Conservation (phyloP, 208 protist species). For the Zelonia costaricensis region DNA sequence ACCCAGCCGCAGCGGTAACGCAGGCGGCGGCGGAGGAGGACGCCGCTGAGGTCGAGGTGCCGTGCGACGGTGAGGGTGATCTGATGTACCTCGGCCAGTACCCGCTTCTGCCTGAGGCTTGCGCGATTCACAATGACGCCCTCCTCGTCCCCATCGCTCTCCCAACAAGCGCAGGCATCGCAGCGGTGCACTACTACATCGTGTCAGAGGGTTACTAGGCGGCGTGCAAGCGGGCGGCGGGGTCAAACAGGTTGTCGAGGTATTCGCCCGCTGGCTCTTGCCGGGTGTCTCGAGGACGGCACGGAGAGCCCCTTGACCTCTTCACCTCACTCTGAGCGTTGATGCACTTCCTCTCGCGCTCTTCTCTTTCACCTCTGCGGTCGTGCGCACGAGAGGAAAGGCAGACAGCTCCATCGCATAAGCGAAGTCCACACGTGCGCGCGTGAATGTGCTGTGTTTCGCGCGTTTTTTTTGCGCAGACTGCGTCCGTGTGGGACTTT, state of each 20-base stretch:
- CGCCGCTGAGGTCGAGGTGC: not conserved
- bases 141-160: constrained; percentile 20
- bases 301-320: too few relatives aligned
- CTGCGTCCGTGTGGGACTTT: too few relatives aligned
- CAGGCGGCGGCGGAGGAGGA: not conserved
- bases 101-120: constrained; percentile 10
- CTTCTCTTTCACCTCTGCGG: too few relatives aligned
- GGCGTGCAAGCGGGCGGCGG: not conserved
- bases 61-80: not conserved
- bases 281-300: too few relatives aligned
- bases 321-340: too few relatives aligned
- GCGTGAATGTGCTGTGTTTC: not conserved
- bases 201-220: constrained; percentile 14
- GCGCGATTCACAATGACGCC: constrained; percentile 11
- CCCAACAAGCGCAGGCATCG: constrained; percentile 9
- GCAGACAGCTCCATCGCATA: too few relatives aligned
- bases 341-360: too few relatives aligned
- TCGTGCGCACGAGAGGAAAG: too few relatives aligned
- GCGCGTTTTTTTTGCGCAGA: not conserved
- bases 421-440: too few relatives aligned
- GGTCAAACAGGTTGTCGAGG: not conserved
- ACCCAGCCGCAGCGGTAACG: not conserved
- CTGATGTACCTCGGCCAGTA: constrained; percentile 45
- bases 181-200: constrained; percentile 14
- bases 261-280: not conserved